phyloP scores from a whole-genome alignment of 225 moss, liverwort and hornwort genomes.

The Straminergon stramineum region DNA sequence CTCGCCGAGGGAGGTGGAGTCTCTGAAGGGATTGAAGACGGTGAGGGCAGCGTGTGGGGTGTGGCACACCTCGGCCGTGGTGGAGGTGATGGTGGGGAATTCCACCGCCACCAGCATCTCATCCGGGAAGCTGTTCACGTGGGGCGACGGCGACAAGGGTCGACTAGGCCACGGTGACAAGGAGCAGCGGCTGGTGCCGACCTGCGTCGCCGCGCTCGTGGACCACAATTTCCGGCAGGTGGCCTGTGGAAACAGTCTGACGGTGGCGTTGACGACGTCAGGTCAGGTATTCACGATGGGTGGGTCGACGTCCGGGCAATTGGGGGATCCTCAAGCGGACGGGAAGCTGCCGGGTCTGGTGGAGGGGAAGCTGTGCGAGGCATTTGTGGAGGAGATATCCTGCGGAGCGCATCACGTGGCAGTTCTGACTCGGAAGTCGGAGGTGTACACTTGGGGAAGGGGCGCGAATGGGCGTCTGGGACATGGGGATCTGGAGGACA shows the following conservation, averaged over 20 bases:
- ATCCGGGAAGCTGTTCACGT: conserved; percentile 97
- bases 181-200: conserved; percentile 92
- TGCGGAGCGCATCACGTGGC: conserved; percentile 97
- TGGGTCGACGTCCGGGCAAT: conserved; percentile 73
- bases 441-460: conserved; percentile 99
- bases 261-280: conserved; percentile 83
- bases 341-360: conserved; percentile 82
- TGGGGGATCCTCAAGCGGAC: conserved; percentile 88
- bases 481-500: conserved; percentile 84
- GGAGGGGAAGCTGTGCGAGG: conserved; percentile 69
- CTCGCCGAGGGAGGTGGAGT: conserved; percentile 90
- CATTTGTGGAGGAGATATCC: conserved; percentile 75
- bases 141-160: conserved; percentile 98
- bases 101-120: conserved; percentile 69
- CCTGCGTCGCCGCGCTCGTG: conserved; percentile 90
- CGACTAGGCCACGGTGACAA: conserved; percentile 94
- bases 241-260: conserved; percentile 84
- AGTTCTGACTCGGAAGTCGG: conserved; percentile 80
- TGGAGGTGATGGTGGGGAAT: conserved; percentile 98
- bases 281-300: conserved; percentile 99
- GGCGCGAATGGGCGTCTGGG: conserved; percentile 93
- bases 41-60: conserved; percentile 95
- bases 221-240: conserved; percentile 96
- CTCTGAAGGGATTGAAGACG: conserved; percentile 90
- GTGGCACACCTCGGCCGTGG: conserved; percentile 98